A percentile compares a stretch with the other conserved stretches of the same genome.
These are phyloP conservation scores for Macrocybe gigantea DNA, from an alignment of 768 basidiomycete genomes.

Conservation along the genomic window DNA sequence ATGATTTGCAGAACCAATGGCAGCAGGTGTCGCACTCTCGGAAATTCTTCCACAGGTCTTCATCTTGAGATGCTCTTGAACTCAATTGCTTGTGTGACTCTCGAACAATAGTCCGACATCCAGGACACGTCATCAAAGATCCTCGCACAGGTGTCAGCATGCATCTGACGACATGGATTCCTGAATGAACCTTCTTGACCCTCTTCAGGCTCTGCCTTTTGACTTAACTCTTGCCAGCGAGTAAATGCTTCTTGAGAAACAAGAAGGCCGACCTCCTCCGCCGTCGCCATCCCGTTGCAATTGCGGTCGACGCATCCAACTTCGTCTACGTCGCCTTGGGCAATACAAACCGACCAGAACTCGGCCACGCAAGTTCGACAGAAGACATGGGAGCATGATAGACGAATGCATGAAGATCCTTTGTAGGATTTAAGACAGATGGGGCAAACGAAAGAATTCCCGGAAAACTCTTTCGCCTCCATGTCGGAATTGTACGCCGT, in stretches of 20 bases:
- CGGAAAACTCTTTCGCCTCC: conserved; percentile 49
- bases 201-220: conserved; percentile 66
- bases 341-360: conserved; percentile 79
- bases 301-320: conserved; percentile 79
- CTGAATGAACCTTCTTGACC: conserved; percentile 33
- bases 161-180: no score
- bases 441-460: conserved; percentile 62
- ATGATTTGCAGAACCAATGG: conserved; percentile 82
- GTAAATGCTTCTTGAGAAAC: conserved; percentile 57
- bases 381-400: conserved; percentile 75
- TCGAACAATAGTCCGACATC: conserved; percentile 62
- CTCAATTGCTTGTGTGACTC: conserved; percentile 51
- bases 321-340: conserved; percentile 67
- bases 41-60: conserved; percentile 65
- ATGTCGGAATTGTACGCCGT: conserved; percentile 34
- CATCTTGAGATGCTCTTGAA: conserved; percentile 33
- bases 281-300: conserved; percentile 61
- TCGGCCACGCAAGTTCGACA: conserved; percentile 75
- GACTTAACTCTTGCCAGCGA: conserved; percentile 75
- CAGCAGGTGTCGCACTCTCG: conserved; percentile 65
- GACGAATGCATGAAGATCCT: conserved; percentile 66
- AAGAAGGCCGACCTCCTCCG: conserved; percentile 67
- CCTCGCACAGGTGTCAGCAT: conserved; percentile 34
- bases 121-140: conserved; percentile 76
- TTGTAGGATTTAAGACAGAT: conserved; percentile 74